A percentile compares a stretch with the other conserved stretches of the same genome.
Evolutionary conservation across 2,329 filamentous ascomycete species (phyloP).

Genomic region (Calonectria honghensis): DNA sequence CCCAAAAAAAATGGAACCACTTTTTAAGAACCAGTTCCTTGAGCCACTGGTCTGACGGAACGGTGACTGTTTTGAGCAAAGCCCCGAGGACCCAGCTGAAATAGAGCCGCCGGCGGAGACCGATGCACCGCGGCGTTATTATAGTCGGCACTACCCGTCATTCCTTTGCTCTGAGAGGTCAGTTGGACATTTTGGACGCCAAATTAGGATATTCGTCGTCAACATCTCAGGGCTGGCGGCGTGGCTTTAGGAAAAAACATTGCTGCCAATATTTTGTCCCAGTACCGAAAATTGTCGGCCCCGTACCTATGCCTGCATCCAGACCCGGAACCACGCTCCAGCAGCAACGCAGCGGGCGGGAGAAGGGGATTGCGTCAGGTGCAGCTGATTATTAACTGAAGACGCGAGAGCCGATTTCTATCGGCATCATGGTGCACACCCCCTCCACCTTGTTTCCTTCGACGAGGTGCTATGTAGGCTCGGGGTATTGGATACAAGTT

Average conservation of each 20-base stretch:
- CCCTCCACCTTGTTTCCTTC: constrained; percentile 10
- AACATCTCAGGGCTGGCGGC: neutral
- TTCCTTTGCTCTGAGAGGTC: constrained; percentile 46
- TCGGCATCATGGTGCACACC: constrained; percentile 32
- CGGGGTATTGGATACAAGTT: constrained; percentile 45
- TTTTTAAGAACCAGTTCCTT: constrained; percentile 43
- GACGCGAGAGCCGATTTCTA: constrained; percentile 32
- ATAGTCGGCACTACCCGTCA: constrained; percentile 43
- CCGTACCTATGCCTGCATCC: constrained; percentile 23
- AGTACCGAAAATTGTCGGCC: constrained; percentile 49
- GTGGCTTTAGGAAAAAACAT: constrained; percentile 24
- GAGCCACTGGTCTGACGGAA: constrained; percentile 40
- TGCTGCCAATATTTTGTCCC: constrained; percentile 6
- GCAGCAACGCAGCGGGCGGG: neutral
- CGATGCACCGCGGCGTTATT: constrained; percentile 12
- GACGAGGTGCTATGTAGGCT: constrained; percentile 12
- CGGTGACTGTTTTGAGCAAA: constrained; percentile 47
- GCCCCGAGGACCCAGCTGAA: constrained; percentile 35
- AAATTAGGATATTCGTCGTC: constrained; percentile 35
- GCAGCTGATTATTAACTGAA: constrained; percentile 22
- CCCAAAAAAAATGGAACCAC: constrained; percentile 25
- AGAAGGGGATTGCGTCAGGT: constrained; percentile 16
- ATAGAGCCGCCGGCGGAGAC: constrained; percentile 26
- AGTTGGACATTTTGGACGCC: constrained; percentile 25
- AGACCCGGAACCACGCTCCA: constrained; percentile 20